Base-by-base conservation (phyloP, 352 stramenopile genomes). In the Paralagenidium karlingii region DNA sequence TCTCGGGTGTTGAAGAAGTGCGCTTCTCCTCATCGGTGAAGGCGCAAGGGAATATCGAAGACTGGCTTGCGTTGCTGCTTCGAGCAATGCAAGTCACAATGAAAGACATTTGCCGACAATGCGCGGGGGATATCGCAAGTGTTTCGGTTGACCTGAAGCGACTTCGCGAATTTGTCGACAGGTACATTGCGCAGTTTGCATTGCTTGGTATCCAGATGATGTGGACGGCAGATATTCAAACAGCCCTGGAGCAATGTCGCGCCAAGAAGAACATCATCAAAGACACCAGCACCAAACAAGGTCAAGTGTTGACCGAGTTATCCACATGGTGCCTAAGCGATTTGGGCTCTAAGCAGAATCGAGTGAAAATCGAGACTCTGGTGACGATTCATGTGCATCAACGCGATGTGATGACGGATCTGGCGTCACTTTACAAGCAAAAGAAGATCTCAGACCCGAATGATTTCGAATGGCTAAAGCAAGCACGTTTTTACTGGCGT, bases 391-490 rank as follows among this genome's bases (percentile, higher is more conserved):
- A 98, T 60, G 94, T 99, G 13, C 95, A 99, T 42, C 94, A 99
- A 54, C 78, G 89, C 31, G 94, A 99, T 51, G 95, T 99, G 36
- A 96, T 96, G 53, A 92, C 82, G 8, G 92, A 98, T 49, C 60
- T 99, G 3, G 74, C 74, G 11, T 74, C 78, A 2, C 63, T 98
- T 13, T 94, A 96, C 67, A 91, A 94, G 47, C 76, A 91, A 38
- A 98, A 98, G 58, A 96, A 96, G 51, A 96, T 98, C 40, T 90
- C 75, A 5, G 92, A 98, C 54, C 77, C 92, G 29, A 98, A 98
- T 55, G 94, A 98, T 55, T 99, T 99, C 51, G 94, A 99, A 50
- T 99, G 95, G 95, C 86, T 98, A 33, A 99, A 98, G 55, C 95
- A 99, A 57, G 93, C 91, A n/a, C 77, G 95, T 8, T 98, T 99